Percentiles rank a stretch among this genome's conserved stretches.
Evolutionary conservation across 208 protist species (phyloP).

Genomic region (Leishmania arabica): DNA sequence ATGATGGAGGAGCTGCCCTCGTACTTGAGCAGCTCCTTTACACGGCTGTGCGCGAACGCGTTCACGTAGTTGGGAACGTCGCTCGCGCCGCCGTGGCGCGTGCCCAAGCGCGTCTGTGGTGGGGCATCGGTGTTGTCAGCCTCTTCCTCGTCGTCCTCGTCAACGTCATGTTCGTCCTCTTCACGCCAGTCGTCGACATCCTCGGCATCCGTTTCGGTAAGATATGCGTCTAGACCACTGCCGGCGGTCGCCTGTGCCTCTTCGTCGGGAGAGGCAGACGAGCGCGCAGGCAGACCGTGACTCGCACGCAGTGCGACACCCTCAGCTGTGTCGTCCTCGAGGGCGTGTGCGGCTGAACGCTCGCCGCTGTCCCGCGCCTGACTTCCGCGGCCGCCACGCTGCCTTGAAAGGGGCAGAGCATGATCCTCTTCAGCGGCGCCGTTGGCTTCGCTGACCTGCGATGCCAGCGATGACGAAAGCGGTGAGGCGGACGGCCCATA

Average conservation of each 20-base stretch:
- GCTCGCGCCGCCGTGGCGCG: neutral
- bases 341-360: constrained; percentile 13
- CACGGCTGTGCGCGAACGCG: constrained; percentile 58
- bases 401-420: neutral
- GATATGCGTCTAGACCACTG: neutral
- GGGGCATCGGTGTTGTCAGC: too few relatives aligned
- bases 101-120: neutral
- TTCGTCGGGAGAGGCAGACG: neutral
- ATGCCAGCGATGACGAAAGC: constrained; percentile 10
- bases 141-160: constrained; percentile 22
- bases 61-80: constrained; percentile 1
- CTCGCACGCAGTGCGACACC: neutral
- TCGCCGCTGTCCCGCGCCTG: constrained; percentile 12
- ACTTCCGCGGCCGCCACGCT: neutral
- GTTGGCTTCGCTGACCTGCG: constrained; percentile 16
- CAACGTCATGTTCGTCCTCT: neutral
- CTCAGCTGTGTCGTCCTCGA: constrained; percentile 1
- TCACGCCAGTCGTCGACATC: neutral
- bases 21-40: constrained; percentile 72
- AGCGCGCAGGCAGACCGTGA: neutral
- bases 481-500: constrained; percentile 20
- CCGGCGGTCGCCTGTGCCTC: neutral
- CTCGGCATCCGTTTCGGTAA: constrained; percentile 2
- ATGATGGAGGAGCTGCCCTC: constrained; percentile 59
- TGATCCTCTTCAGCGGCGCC: constrained; percentile 15